Evolutionary conservation across 78 protist genomes (phyloP), one percentile per base, ranked within the genome.

Genomic region (Emiliania huxleyi): DNA sequence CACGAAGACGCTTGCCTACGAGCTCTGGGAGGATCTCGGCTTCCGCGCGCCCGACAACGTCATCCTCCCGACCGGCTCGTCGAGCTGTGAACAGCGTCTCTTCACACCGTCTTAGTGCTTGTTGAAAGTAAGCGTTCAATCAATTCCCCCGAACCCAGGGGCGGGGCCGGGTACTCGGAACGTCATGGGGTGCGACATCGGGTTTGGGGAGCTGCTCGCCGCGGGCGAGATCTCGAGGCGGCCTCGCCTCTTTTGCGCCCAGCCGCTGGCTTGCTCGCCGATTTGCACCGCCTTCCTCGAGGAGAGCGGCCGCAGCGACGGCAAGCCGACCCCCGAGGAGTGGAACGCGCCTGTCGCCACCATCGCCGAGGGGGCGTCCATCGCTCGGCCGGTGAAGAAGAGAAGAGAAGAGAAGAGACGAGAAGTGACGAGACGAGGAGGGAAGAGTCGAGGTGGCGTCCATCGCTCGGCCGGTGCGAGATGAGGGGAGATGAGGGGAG

Each of bases 1-100:
- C 48, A 48, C 62, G n/a, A 87, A 87, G 75, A 87, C 91, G 45
- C 44, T 49, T 11, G 91, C 91, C 21, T 87, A 45, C 62, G 91
- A 87, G 71, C 45, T 87, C 33, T 87, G 91, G 69, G 91, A 87
- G 71, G 69, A 87, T 26, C 91, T 87, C n/a, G 91, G 91, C 44
- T 87, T 45, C 75, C 42, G 45, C 25, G 91, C 91, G 2, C 91
- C 91, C 38, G 91, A 87, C 62, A 26, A n/a, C 33, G 71, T 87
- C 33, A 33, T 87, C 42, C 5, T 45, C 73, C 91, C 91, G 38
- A 19, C 45, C 11, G 91, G 91, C 29, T 22, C 26, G 33, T 71
- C 75, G 26, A n/a, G n/a, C n/a, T n/a, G n/a, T n/a, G n/a, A n/a
- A n/a, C n/a, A n/a, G n/a, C n/a, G n/a, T n/a, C n/a, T n/a, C n/a